These are phyloP conservation scores for Aquanectria penicillioides DNA, from an alignment of 2,329 filamentous ascomycete genomes.

Conservation along the genomic window DNA sequence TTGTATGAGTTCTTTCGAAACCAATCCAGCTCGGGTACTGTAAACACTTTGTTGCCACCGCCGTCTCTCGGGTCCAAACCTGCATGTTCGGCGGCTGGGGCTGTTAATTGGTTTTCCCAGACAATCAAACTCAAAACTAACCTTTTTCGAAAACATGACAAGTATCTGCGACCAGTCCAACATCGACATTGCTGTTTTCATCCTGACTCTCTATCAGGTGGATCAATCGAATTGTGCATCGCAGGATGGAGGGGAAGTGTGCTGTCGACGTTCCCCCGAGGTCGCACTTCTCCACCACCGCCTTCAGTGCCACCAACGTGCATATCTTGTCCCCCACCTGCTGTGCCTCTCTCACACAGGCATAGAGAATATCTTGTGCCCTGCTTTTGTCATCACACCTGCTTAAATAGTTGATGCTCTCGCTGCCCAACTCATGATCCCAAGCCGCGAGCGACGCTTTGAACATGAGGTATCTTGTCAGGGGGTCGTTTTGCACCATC, in stretches of 20 bases:
- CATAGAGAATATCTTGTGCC: conserved; percentile 73
- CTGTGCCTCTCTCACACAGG: conserved; percentile 82
- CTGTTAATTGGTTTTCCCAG: conserved; percentile 15
- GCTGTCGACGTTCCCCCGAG: conserved; percentile 27
- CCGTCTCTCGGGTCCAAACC: conserved; percentile 49
- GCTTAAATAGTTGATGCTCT: conserved; percentile 71
- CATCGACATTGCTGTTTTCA: conserved; percentile 5
- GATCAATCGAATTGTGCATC: conserved; percentile 64
- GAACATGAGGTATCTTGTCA: conserved; percentile 80
- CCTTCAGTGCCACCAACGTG: conserved; percentile 54
- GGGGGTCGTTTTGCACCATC: conserved; percentile 65
- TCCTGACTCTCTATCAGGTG: conserved; percentile 52
- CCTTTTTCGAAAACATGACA: conserved; percentile 61
- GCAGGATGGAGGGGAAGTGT: conserved; percentile 50
- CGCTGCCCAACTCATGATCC: conserved; percentile 67
- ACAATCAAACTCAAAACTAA: conserved; percentile 34
- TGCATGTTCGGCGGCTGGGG: conserved; percentile 42
- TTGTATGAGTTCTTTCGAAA: conserved; percentile 88
- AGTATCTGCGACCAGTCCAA: conserved; percentile 56
- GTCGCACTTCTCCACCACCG: conserved; percentile 43
- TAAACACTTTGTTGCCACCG: conserved; percentile 63
- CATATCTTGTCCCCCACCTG: conserved; percentile 69
- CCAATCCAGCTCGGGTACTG: conserved; percentile 78
- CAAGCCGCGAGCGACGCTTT: conserved; percentile 71
- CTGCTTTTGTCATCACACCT: conserved; percentile 59